Base-by-base conservation (phyloP, 2,329 filamentous ascomycete genomes). In the Aspergillus hortae region DNA sequence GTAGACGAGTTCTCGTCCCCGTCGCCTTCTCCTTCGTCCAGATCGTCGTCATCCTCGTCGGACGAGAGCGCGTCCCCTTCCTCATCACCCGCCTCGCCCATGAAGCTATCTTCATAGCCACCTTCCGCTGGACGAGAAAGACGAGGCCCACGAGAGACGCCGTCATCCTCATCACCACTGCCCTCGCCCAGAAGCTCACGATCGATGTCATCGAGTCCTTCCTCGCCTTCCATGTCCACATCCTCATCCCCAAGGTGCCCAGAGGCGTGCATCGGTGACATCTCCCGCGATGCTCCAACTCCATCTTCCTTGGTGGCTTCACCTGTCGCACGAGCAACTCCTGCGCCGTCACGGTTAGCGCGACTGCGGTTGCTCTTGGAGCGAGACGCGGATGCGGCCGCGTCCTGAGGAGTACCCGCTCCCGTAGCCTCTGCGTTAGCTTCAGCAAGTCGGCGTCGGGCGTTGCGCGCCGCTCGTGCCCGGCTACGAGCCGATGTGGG, bases 111-210 rank as follows among this genome's bases (percentile, higher is more conserved):
- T 44, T 61, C 62, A 33, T 62, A 64, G 40, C 61, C 61, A 10
- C 48, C 41, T 40, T 59, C 66, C 21, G 48, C 60, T 12, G 55
- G 48, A 6, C 59, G 64, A 25, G 59, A 57, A 17, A 54, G 44
- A n/a, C 56, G 59, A 35, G 43, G 46, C 43, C 48, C 27, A 30
- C 53, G 44, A 44, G 56, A 52, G n/a, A 50, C 48, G 15, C 61
- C 59, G 23, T 58, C 61, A 6, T 69, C 69, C 23, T 72, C 68
- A n/a, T 71, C 69, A 4, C 61, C 68, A 46, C 67, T 70, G 19
- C 47, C 66, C 45, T 72, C 69, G 32, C 67, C 68, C 10, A 71
- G 62, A 15, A 67, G 60, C 49, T 72, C 69, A 32, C 70, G 70
- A 54, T 72, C 70, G 19, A 68, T 63, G 44, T 71, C 69, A 49